Conservation (phyloP, 768 basidiomycete genomes). For the Mycena amicta region DNA sequence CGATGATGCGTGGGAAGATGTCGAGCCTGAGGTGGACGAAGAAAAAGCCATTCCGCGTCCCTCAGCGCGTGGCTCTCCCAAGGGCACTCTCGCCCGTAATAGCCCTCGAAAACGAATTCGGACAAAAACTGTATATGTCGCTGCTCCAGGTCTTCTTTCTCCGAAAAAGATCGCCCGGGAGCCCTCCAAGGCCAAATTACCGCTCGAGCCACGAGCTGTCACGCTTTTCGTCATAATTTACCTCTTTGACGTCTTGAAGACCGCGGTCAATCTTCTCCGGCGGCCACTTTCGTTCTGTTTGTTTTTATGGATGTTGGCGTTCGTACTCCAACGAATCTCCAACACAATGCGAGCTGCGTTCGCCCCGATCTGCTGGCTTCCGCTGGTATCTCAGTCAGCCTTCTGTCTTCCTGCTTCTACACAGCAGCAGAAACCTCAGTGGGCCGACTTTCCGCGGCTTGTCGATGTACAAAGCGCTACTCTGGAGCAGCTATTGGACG, state of each 20-base stretch:
- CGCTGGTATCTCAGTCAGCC: conserved; percentile 51
- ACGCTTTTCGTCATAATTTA: too few species aligned
- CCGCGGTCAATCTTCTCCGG: conserved; percentile 52
- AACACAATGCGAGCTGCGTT: conserved; percentile 48
- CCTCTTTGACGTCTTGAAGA: conserved; percentile 49
- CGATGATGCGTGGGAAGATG: conserved; percentile 17
- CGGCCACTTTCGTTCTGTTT: conserved; percentile 58
- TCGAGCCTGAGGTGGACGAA: neutral
- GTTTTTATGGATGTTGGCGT: conserved; percentile 52
- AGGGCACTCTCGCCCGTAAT: conserved; percentile 9
- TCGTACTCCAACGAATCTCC: conserved; percentile 44
- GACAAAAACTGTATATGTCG: conserved; percentile 4
- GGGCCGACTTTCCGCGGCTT: conserved; percentile 66
- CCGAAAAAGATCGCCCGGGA: too few species aligned
- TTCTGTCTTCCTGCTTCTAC: conserved; percentile 40
- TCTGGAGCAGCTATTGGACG: conserved; percentile 65
- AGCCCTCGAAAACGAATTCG: conserved; percentile 13
- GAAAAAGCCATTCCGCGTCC: conserved; percentile 4
- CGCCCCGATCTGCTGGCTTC: conserved; percentile 63
- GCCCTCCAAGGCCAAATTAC: too few species aligned
- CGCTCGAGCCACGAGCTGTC: too few species aligned
- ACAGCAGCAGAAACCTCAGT: conserved; percentile 31
- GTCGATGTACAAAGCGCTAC: conserved; percentile 60
- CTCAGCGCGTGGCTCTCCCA: too few species aligned
- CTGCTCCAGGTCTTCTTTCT: too few species aligned